Conservation (phyloP, 345 rosid genomes). For the Jatropha curcas region DNA sequence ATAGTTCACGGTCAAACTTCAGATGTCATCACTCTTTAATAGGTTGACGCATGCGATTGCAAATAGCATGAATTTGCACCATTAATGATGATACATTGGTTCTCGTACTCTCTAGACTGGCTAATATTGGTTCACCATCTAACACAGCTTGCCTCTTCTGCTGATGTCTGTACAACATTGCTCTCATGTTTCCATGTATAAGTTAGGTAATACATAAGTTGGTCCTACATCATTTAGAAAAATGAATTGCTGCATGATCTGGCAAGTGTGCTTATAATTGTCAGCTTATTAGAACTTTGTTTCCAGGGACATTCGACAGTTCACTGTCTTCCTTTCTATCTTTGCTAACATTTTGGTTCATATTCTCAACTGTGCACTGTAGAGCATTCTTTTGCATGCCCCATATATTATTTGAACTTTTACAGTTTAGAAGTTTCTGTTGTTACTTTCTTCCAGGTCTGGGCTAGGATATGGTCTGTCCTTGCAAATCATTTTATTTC, state of each 20-base stretch:
- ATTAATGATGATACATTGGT: too few species aligned
- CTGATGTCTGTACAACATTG: not conserved
- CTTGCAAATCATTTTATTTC: conserved; percentile 88
- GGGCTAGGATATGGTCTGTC: conserved; percentile 95
- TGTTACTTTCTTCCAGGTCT: conserved; percentile 55
- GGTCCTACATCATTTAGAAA: too few species aligned
- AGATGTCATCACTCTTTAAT: too few species aligned
- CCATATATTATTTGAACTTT: not conserved
- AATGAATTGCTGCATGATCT: not conserved
- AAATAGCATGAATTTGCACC: too few species aligned
- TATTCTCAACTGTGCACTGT: not conserved
- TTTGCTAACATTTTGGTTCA: not conserved
- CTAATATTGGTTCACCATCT: too few species aligned
- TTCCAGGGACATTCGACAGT: not conserved
- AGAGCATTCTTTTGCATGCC: not conserved
- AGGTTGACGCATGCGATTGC: too few species aligned
- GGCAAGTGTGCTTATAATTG: not conserved
- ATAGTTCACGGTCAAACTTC: too few species aligned
- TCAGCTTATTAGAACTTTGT: too few species aligned
- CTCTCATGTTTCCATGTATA: not conserved
- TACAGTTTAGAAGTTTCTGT: not conserved
- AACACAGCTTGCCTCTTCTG: not conserved
- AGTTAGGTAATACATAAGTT: too few species aligned
- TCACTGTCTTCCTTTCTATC: not conserved
- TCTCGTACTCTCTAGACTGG: too few species aligned